Base-by-base conservation (phyloP, 495 filamentous ascomycete genomes). In the Parathielavia appendiculata region DNA sequence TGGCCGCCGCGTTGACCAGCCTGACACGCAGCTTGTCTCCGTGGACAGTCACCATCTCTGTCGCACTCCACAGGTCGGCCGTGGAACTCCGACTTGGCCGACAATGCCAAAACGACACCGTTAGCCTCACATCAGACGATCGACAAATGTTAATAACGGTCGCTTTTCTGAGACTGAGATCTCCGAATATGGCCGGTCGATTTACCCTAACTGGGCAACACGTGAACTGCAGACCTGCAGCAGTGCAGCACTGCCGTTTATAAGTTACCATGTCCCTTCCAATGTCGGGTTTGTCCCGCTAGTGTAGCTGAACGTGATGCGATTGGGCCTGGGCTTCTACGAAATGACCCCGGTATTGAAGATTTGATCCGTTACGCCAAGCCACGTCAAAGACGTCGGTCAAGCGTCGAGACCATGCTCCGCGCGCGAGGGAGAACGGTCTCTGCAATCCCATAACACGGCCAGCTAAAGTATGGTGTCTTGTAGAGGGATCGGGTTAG, bases 111-210 rank as follows among this genome's bases (percentile, higher is more conserved):
- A 12, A 9, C 46, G n/a, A n/a, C 26, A 14, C 46, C 46, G 26
- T 44, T 17, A 43, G n/a, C 47, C 47, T 50, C 30, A 35, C 47
- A 50, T 50, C 46, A 60, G 50, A 49, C 59, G 58, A 63, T 63
- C 60, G 47, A 49, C 32, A 17, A 50, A 1, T 14, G 22, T 23
- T 22, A 14, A 17, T 16, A 10, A 22, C 34, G 22, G 57, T 39
- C 48, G 54, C 36, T 26, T 45, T 13, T 36, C 32, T 35, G 56
- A 61, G 59, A 59, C 59, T 58, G 56, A 60, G 59, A 64, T 64
- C 54, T 3, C 6, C 26, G 26, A 6, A 30, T 56, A 36, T 59
- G 43, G 38, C 30, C 16, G 22, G 7, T 54, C 53, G 19, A 40
- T 40, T 61, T 17, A 17, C 39, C 19, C 17, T 36, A 41, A 19